Percentiles rank a stretch among this genome's conserved stretches.
phyloP scores from a whole-genome alignment of 331 rosid species.

The Cydonia oblonga region DNA sequence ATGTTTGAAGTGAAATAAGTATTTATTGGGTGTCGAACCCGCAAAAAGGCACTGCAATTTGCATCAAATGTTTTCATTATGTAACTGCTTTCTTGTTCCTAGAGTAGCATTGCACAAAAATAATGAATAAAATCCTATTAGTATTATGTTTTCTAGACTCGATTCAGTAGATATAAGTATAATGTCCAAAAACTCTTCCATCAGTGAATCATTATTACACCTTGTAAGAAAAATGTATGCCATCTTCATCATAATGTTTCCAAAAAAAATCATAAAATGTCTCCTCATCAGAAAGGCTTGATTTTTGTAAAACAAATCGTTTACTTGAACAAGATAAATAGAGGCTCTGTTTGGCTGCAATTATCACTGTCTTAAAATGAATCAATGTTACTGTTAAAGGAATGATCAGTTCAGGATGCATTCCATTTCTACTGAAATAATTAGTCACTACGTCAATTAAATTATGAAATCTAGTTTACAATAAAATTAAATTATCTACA shows the following conservation, averaged over 20 bases:
- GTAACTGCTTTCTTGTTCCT: neutral
- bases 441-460: neutral
- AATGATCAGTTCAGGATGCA: neutral
- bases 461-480: constrained; percentile 1
- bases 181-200: neutral
- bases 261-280: neutral
- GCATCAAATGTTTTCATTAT: neutral
- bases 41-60: neutral
- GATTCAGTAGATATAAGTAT: neutral
- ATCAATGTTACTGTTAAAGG: neutral
- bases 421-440: neutral
- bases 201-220: neutral
- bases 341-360: neutral
- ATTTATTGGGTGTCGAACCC: neutral
- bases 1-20: neutral
- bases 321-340: neutral
- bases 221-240: neutral
- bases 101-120: neutral
- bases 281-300: neutral
- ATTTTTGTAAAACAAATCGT: neutral
- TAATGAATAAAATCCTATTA: neutral
- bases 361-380: neutral
- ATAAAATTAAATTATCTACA: neutral
- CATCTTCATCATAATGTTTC: neutral
- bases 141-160: neutral